These are phyloP conservation scores for Lactifluus echinatus DNA, from an alignment of 768 basidiomycete species.

Conservation along the genomic window DNA sequence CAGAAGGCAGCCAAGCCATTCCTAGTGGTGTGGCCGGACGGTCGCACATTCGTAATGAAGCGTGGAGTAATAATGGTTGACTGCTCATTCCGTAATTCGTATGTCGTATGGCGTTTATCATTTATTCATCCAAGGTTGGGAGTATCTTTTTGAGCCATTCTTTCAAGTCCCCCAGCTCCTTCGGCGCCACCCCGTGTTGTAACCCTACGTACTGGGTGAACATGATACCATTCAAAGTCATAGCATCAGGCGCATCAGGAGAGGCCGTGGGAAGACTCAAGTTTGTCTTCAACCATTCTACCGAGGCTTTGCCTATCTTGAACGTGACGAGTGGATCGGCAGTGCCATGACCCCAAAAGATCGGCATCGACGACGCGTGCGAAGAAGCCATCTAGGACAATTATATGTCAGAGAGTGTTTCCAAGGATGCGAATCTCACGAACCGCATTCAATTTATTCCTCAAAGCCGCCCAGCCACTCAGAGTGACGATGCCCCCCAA, in stretches of 20 bases:
- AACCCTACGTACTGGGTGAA: slow-evolving; percentile 63
- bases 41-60: neutral
- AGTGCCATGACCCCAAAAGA: slow-evolving; percentile 85
- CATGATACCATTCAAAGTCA: slow-evolving; percentile 44
- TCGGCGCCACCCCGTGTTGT: slow-evolving; percentile 52
- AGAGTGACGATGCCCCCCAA: slow-evolving; percentile 65
- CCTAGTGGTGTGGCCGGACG: neutral
- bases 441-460: slow-evolving; percentile 56
- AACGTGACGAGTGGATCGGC: slow-evolving; percentile 65
- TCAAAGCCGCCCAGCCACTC: slow-evolving; percentile 75
- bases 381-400: slow-evolving; percentile 48
- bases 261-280: slow-evolving; percentile 37
- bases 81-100: neutral
- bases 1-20: neutral
- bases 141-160: slow-evolving; percentile 59
- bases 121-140: slow-evolving; percentile 26
- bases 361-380: slow-evolving; percentile 52
- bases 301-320: slow-evolving; percentile 44
- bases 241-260: slow-evolving; percentile 30
- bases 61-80: neutral
- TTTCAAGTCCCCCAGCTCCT: slow-evolving; percentile 65
- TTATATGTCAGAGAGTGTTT: neutral
- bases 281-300: slow-evolving; percentile 44
- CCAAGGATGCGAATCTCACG: slow-evolving; percentile 21
- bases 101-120: too few relatives aligned